Evolutionary conservation across 495 filamentous ascomycete species (phyloP).

Genomic region (Astrothelium subdiscretum): DNA sequence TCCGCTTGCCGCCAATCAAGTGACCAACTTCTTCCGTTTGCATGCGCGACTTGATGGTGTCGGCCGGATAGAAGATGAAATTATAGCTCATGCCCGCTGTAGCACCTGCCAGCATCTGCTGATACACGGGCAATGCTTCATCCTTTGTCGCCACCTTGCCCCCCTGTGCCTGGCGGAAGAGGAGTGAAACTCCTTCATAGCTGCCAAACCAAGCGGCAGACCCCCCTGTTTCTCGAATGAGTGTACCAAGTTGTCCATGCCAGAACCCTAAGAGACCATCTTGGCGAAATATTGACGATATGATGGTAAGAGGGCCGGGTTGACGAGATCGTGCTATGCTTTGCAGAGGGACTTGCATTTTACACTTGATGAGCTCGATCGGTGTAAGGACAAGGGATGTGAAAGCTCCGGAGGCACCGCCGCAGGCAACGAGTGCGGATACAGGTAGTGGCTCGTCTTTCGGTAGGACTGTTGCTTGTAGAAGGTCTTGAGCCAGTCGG

Average conservation of each 20-base stretch:
- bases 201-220: conserved; percentile 91
- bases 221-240: conserved; percentile 89
- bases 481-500: conserved; percentile 49
- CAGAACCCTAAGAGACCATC: conserved; percentile 82
- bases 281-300: conserved; percentile 64
- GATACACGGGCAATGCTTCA: conserved; percentile 47
- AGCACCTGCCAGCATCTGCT: conserved; percentile 83
- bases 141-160: conserved; percentile 6
- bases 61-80: conserved; percentile 91
- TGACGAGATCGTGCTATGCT: conserved; percentile 15
- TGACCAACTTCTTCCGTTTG: conserved; percentile 67
- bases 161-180: conserved; percentile 41
- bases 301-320: conserved; percentile 47
- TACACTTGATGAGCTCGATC: conserved; percentile 96
- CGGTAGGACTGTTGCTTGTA: conserved; percentile 6
- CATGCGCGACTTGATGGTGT: conserved; percentile 93
- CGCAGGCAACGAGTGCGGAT: conserved; percentile 59
- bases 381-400: conserved; percentile 86
- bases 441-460: conserved; percentile 44
- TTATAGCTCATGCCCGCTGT: conserved; percentile 88
- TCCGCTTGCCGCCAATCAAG: conserved; percentile 28
- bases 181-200: conserved; percentile 66
- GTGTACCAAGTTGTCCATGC: conserved; percentile 85
- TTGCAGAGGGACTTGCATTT: conserved; percentile 69
- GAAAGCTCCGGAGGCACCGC: conserved; percentile 77